phyloP scores from a whole-genome alignment of 176 grass and related monocot genomes.

The Otatea glauca region DNA sequence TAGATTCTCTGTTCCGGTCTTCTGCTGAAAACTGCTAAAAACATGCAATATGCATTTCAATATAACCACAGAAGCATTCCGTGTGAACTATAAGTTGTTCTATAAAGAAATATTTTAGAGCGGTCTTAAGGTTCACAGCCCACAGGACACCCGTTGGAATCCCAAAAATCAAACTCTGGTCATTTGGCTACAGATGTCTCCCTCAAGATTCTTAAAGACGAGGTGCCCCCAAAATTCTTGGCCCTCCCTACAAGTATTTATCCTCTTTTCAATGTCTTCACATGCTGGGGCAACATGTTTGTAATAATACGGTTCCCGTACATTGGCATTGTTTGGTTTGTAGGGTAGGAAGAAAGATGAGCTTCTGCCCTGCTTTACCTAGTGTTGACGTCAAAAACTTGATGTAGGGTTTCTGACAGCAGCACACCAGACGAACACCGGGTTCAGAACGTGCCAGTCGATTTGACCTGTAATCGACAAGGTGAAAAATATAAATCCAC shows the following conservation, averaged over 20 bases:
- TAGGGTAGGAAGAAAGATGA: background rate
- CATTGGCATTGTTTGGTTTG: background rate
- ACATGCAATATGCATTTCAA: background rate
- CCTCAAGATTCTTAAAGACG: background rate
- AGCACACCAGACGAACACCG: too few species aligned
- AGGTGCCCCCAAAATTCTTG: background rate
- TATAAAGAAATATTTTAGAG: background rate
- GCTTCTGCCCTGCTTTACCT: background rate
- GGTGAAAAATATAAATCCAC: too few species aligned
- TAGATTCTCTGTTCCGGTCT: background rate
- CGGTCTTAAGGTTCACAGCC: too few species aligned
- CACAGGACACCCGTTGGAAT: too few species aligned
- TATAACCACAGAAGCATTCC: background rate
- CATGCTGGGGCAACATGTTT: background rate
- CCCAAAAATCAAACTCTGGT: too few species aligned
- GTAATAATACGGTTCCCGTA: background rate
- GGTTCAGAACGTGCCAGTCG: too few species aligned
- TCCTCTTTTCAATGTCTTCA: background rate
- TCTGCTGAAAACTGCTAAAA: background rate
- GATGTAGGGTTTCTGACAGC: too few species aligned
- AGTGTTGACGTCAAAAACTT: too few species aligned
- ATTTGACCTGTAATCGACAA: too few species aligned
- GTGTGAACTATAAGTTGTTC: background rate
- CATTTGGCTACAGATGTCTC: background rate
- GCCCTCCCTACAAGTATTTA: background rate